Base-by-base conservation (phyloP, 208 protist genomes). In the Trypanosoma boissoni region DNA sequence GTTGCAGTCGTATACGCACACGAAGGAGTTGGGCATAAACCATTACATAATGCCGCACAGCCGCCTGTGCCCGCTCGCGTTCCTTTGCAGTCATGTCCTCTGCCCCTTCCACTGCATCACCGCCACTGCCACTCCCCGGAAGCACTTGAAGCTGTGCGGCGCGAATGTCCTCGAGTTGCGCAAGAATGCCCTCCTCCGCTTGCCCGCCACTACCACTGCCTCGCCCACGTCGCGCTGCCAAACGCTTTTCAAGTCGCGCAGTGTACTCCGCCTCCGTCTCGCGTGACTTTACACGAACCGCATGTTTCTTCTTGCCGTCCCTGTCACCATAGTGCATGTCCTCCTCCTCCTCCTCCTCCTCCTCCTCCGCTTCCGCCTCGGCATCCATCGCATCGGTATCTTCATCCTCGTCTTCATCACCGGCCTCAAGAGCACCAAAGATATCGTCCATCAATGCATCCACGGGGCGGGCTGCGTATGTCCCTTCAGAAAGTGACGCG, bases 351-450 rank as follows among this genome's bases (percentile, higher is more conserved):
- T n/a, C n/a, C n/a, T n/a, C n/a, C n/a, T 50, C 12, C 0, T 52
- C 48, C 36, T 46, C 61, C n/a, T 60, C 37, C 21, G 57, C 52
- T 42, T 43, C 53, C 34, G 34, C 12, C 3, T 65, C 63, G 4
- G 21, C 28, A 6, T 46, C 51, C n/a, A 48, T 64, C 24, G 44
- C 58, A 14, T 59, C 55, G 12, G 67, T 48, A n/a, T 56, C 42
- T 21, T 58, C 55, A 34, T 73, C 57, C 12, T 67, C 50, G 32
- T 62, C 52, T 41, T 88, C 71, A 21, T 91, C 78, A 10, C 64
- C 72, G 80, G 88, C 86, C 52, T 94, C 83, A 6, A 94, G 71
- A 5, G 68, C 72, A 9, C 80, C 80, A 44, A 94, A 94, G 39
- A 94, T 67, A 48, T 87, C 82, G 37, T 90, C 82, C 66, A 66